Percentiles rank a stretch among this genome's conserved stretches.
Conservation (phyloP, 2,329 filamentous ascomycete species). For the Aspergillus fumigatiaffinis region DNA sequence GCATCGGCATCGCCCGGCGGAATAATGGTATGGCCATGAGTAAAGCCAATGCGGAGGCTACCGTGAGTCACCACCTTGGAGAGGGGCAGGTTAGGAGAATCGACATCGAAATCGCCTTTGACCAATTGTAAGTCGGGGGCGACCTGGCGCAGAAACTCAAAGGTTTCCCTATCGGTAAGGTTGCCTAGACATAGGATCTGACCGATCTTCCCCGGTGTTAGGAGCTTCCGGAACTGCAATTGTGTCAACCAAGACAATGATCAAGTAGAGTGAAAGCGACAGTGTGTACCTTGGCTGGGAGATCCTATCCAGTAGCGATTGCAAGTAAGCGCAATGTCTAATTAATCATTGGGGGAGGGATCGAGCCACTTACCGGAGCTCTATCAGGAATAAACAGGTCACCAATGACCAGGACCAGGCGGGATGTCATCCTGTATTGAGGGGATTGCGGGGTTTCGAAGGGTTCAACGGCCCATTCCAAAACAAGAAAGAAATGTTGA, state of each 20-base stretch:
- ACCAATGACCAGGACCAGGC: constrained; percentile 85
- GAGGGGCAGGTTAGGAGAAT: constrained; percentile 61
- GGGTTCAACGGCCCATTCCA: constrained; percentile 29
- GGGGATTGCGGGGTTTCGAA: constrained; percentile 7
- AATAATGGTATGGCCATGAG: constrained; percentile 68
- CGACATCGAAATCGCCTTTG: constrained; percentile 66
- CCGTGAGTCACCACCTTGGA: constrained; percentile 69
- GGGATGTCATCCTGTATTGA: constrained; percentile 62
- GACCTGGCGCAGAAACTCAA: constrained; percentile 73
- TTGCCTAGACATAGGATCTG: constrained; percentile 78
- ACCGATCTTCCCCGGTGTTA: constrained; percentile 77
- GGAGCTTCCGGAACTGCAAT: constrained; percentile 74
- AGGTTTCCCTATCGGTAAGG: constrained; percentile 73
- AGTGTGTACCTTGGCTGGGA: constrained; percentile 72
- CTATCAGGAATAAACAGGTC: constrained; percentile 92
- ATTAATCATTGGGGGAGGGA: constrained; percentile 11
- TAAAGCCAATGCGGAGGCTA: constrained; percentile 64
- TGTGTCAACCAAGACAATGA: constrained; percentile 10
- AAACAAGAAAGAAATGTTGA: background rate
- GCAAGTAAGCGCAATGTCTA: constrained; percentile 14
- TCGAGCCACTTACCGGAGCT: constrained; percentile 59
- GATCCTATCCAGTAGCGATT: constrained; percentile 52
- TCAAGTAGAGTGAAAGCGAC: constrained; percentile 5
- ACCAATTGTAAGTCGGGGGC: constrained; percentile 69
- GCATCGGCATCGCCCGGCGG: constrained; percentile 63